phyloP scores from a whole-genome alignment of 495 filamentous ascomycete species.

The Penicillium fimorum region DNA sequence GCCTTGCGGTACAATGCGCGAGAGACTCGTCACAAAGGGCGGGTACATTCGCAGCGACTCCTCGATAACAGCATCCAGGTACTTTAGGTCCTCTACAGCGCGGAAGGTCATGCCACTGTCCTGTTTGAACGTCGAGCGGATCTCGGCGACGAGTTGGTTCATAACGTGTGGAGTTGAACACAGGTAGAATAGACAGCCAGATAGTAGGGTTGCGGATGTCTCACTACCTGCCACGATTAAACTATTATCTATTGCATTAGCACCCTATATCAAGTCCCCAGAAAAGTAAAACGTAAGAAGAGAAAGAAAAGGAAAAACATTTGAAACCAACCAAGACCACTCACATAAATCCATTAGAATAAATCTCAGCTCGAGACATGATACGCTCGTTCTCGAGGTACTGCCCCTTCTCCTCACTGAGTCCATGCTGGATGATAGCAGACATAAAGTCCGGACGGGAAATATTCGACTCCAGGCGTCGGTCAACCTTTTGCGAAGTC shows the following conservation, averaged over 20 bases:
- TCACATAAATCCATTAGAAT: conserved; percentile 32
- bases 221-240: conserved; percentile 52
- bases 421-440: conserved; percentile 28
- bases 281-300: neutral
- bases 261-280: neutral
- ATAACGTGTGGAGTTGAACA: conserved; percentile 41
- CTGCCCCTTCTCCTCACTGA: conserved; percentile 22
- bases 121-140: conserved; percentile 42
- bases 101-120: conserved; percentile 47
- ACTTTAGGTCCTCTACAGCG: conserved; percentile 29
- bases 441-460: conserved; percentile 28
- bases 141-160: conserved; percentile 37
- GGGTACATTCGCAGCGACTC: conserved; percentile 48
- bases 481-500: conserved; percentile 25
- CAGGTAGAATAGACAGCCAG: conserved; percentile 51
- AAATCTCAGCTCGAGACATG: conserved; percentile 30
- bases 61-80: conserved; percentile 40
- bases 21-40: conserved; percentile 27
- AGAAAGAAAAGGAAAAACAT: neutral
- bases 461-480: conserved; percentile 18
- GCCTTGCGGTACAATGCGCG: conserved; percentile 30
- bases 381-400: conserved; percentile 16
- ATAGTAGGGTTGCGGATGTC: conserved; percentile 54
- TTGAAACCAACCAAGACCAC: neutral
- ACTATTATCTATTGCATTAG: conserved; percentile 7